Conservation (phyloP, 2,329 filamentous ascomycete species). For the Cordyceps javanica region DNA sequence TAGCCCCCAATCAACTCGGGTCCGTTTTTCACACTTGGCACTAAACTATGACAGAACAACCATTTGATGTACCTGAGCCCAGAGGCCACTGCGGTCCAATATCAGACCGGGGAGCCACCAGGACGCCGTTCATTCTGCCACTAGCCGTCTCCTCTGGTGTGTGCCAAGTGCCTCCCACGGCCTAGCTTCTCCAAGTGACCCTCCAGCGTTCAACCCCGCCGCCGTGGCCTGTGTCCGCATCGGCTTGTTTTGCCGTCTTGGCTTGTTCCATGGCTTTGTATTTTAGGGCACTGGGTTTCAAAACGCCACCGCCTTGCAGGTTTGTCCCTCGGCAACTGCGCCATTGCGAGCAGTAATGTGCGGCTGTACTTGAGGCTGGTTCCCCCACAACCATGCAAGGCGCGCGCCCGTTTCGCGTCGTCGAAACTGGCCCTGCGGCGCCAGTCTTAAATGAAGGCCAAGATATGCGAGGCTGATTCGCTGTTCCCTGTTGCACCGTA, state of each 20-base stretch:
- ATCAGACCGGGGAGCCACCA: not conserved
- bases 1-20: not conserved
- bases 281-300: slow-evolving; percentile 2
- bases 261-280: slow-evolving; percentile 2
- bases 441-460: not conserved
- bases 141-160: not conserved
- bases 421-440: not conserved
- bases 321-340: slow-evolving; percentile 10
- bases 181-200: not conserved
- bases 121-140: not conserved
- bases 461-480: slow-evolving; percentile 5
- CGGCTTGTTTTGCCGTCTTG: slow-evolving; percentile 11
- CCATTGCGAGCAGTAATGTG: not conserved
- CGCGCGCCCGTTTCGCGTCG: not conserved
- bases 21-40: not conserved
- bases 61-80: not conserved
- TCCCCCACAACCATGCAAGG: not conserved
- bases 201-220: not conserved
- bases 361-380: not conserved
- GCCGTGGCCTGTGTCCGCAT: slow-evolving; percentile 1
- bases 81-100: not conserved
- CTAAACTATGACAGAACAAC: not conserved
- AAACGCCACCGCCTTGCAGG: slow-evolving; percentile 8
- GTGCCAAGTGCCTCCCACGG: not conserved
- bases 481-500: not conserved